These are phyloP conservation scores for Penicillium sclerotiorum DNA, from an alignment of 2,329 filamentous ascomycete species.

Conservation along the genomic window DNA sequence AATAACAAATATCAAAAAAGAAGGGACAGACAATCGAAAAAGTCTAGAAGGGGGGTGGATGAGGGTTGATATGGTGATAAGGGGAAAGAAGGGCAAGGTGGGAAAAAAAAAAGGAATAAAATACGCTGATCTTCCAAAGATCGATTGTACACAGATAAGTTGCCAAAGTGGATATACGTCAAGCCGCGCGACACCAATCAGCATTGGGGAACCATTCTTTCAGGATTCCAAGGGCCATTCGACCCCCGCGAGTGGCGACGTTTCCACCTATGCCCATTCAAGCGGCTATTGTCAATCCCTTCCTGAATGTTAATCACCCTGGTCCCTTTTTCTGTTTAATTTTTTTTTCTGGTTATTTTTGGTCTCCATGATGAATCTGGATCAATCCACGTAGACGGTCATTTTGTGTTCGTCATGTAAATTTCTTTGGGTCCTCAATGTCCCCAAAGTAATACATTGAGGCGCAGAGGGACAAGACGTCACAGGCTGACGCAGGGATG, in stretches of 20 bases:
- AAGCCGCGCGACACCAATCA: conserved; percentile 19
- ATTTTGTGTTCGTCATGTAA: background rate
- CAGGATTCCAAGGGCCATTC: conserved; percentile 9
- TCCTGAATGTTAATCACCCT: too few species aligned
- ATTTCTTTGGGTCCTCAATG: too few species aligned
- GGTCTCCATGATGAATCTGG: background rate
- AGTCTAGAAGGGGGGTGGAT: conserved; percentile 25
- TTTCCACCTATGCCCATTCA: conserved; percentile 9
- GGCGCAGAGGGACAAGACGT: conserved; percentile 19
- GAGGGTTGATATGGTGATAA: conserved; percentile 24
- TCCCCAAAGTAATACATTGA: too few species aligned
- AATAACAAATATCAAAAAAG: conserved; percentile 18
- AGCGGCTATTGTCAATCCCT: conserved; percentile 3
- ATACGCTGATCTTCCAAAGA: conserved; percentile 16
- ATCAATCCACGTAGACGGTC: conserved; percentile 1
- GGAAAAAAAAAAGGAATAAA: conserved; percentile 18
- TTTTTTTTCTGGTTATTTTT: background rate
- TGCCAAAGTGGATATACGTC: conserved; percentile 27
- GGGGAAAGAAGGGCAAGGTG: conserved; percentile 14
- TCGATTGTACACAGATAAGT: conserved; percentile 20
- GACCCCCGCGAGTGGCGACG: conserved; percentile 25
- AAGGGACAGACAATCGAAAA: conserved; percentile 26
- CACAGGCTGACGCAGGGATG: conserved; percentile 30
- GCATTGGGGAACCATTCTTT: conserved; percentile 7
- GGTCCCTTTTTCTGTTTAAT: background rate